Evolutionary conservation across 352 stramenopile species (phyloP), one percentile per base, ranked within the genome.

Genomic region (Pythium pectinolyticum): DNA sequence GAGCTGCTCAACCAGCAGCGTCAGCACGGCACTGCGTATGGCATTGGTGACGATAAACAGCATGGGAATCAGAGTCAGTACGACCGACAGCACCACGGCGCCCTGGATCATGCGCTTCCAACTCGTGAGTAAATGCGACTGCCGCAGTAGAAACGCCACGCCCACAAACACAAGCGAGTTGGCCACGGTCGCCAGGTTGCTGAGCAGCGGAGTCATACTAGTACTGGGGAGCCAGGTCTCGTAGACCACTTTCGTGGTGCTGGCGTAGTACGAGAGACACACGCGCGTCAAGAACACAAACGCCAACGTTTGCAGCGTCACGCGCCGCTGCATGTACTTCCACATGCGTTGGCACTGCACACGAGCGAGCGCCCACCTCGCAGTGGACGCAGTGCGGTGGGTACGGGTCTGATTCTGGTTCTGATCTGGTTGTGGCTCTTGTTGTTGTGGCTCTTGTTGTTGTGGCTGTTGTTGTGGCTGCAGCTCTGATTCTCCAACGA

Each of bases 221-320:
- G n/a, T n/a, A n/a, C n/a, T n/a, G 15, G 63, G 59, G 2, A 70
- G 57, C 81, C 79, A 92, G 43, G 80, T 86, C 46, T 81, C 70
- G 61, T 87, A 87, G 28, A 90, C 50, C 6, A 77, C 80, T 39
- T 86, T 85, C 34, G 71, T 61, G 12, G 74, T 75, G 31, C 73
- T 81, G 24, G 72, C 73, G 63, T 90, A 88, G 70, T 88, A 87
- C 19, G 66, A 75, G 52, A 77, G 84, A 54, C 70, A 89, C 22
- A 92, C 49, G 31, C 70, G 67, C 11, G 67, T 71, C 24, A 86
- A 24, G 32, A 88, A 85, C 7, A 73, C 66, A 50, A 77, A 86
- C 7, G 63, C 22, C 20, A 80, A 60, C 2, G 75, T 24, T 28
- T 84, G 77, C 35, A 78, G 68, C 19, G 84, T 78, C 3, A 67